These are phyloP conservation scores for Dryas alaskensis DNA, from an alignment of 306 rosid genomes.

Conservation along the genomic window DNA sequence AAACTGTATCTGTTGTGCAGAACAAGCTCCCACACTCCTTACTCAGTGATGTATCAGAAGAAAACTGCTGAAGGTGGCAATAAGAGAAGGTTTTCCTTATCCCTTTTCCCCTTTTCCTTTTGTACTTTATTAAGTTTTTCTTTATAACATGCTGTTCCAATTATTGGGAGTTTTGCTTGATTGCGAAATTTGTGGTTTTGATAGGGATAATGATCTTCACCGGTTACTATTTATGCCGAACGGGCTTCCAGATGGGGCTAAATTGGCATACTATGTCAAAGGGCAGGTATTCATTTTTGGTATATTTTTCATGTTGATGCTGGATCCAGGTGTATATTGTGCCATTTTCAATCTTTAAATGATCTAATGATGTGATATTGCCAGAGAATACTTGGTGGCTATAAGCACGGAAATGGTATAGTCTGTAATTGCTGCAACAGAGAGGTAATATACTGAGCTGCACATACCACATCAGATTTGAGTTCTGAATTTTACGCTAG, in stretches of 20 bases:
- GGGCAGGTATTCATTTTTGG: slow-evolving; percentile 65
- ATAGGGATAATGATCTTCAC: slow-evolving; percentile 96
- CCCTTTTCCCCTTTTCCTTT: background rate
- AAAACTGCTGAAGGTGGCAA: slow-evolving; percentile 71
- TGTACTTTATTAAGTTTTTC: background rate
- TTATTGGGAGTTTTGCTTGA: slow-evolving; percentile 10
- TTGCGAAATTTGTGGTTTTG: slow-evolving; percentile 18
- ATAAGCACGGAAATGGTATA: slow-evolving; percentile 92
- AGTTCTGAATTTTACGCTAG: slow-evolving; percentile 1
- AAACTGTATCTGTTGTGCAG: slow-evolving; percentile 40
- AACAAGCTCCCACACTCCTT: slow-evolving; percentile 41
- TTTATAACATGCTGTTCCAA: background rate
- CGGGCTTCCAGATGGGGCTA: slow-evolving; percentile 97
- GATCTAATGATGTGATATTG: slow-evolving; percentile 13
- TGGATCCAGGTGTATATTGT: slow-evolving; percentile 14
- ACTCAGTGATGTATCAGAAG: slow-evolving; percentile 43
- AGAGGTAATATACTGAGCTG: slow-evolving; percentile 56
- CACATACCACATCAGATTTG: slow-evolving; percentile 7
- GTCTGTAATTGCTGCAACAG: slow-evolving; percentile 76
- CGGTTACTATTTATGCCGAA: slow-evolving; percentile 90
- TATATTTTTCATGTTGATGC: slow-evolving; percentile 12
- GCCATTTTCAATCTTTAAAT: slow-evolving; percentile 12
- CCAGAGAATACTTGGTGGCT: slow-evolving; percentile 89
- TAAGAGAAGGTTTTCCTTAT: slow-evolving; percentile 57
- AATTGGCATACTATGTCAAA: slow-evolving; percentile 88